Evolutionary conservation across 176 grass and related monocot species (phyloP).

Genomic region (Carex myosuroides): DNA sequence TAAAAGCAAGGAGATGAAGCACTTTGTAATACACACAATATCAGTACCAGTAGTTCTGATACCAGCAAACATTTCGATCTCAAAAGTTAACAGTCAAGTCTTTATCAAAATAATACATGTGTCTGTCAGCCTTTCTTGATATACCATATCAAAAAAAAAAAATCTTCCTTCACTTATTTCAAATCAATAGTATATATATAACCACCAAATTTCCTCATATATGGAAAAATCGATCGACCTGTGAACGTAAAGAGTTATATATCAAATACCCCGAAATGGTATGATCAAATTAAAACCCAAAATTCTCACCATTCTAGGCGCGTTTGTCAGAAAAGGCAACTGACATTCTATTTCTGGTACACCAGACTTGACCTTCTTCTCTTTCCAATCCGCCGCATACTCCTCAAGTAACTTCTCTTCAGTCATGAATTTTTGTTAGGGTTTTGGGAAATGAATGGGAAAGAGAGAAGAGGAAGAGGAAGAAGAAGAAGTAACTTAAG

Average conservation of each 20-base stretch:
- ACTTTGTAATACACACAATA: background rate
- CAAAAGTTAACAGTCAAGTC: background rate
- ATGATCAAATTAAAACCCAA: background rate
- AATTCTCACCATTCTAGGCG: slow-evolving; percentile 10
- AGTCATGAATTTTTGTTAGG: slow-evolving; percentile 1
- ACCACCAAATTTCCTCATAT: background rate
- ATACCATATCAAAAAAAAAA: background rate
- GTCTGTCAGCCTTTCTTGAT: background rate
- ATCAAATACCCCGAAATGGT: background rate
- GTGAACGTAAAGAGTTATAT: background rate
- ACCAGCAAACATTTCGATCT: background rate
- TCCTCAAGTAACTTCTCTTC: background rate
- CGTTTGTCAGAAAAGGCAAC: slow-evolving; percentile 11
- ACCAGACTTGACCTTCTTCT: slow-evolving; percentile 9
- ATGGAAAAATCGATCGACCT: background rate
- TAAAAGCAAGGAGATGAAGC: background rate
- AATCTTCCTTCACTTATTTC: background rate
- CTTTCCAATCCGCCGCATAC: background rate
- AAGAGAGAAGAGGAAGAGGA: background rate
- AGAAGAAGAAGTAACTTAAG: too few relatives aligned
- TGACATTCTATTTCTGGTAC: background rate
- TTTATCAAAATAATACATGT: background rate
- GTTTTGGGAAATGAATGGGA: background rate
- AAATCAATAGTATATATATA: background rate
- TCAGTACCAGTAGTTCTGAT: background rate